Percentiles rank a stretch among this genome's conserved stretches.
Evolutionary conservation across 2,329 filamentous ascomycete genomes (phyloP).

Genomic region (Kalmusia sp.): DNA sequence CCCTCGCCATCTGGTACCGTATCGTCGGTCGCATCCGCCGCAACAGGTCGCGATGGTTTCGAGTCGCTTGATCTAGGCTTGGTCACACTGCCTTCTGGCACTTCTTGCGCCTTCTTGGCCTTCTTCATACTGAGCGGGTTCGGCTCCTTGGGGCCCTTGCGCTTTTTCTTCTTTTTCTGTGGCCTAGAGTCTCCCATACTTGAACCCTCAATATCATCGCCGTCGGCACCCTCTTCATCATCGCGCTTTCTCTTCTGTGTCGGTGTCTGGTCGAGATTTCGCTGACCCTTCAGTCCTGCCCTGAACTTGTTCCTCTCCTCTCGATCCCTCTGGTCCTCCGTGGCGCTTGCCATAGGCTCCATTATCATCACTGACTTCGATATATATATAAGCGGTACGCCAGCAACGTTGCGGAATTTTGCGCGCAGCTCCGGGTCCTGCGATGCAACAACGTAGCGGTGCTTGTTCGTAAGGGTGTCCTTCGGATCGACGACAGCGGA

Average conservation of each 20-base stretch:
- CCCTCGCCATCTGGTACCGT: constrained; percentile 26
- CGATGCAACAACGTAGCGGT: constrained; percentile 79
- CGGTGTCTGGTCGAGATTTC: constrained; percentile 32
- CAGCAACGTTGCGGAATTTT: constrained; percentile 70
- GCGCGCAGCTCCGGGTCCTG: constrained; percentile 72
- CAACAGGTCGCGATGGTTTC: constrained; percentile 11
- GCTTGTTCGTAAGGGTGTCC: constrained; percentile 72
- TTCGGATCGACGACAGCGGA: constrained; percentile 81
- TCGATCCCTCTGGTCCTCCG: constrained; percentile 66
- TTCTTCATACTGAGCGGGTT: constrained; percentile 78
- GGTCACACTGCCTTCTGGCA: constrained; percentile 13
- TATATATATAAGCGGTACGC: constrained; percentile 80
- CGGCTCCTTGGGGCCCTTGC: constrained; percentile 69
- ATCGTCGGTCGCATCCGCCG: constrained; percentile 16
- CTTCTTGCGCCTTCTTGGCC: constrained; percentile 58
- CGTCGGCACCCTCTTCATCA: constrained; percentile 58
- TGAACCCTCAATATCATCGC: constrained; percentile 27
- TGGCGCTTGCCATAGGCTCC: constrained; percentile 76
- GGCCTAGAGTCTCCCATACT: constrained; percentile 28
- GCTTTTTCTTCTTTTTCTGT: constrained; percentile 60
- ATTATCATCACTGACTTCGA: constrained; percentile 80
- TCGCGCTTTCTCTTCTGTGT: constrained; percentile 46
- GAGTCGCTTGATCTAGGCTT: constrained; percentile 22
- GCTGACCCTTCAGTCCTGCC: constrained; percentile 66
- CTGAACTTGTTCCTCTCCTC: constrained; percentile 80